A percentile compares a stretch with the other conserved stretches of the same genome.
phyloP scores from a whole-genome alignment of 805 yeast genomes.

The Starmerella apicola region DNA sequence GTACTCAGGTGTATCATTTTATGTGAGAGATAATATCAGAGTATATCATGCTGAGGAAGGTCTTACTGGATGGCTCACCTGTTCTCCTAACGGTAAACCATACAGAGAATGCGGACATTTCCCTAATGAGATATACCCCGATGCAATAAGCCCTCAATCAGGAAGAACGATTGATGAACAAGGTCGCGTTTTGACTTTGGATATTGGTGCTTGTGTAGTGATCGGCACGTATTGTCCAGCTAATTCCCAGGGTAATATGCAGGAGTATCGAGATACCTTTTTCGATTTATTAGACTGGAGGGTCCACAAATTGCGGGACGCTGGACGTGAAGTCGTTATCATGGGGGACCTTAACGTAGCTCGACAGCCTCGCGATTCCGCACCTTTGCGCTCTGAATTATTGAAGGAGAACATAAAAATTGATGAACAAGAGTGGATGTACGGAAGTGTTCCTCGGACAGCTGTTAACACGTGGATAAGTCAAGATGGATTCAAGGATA shows the following conservation, averaged over 20 bases:
- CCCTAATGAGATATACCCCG: slow-evolving; percentile 9
- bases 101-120: slow-evolving; percentile 6
- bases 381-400: slow-evolving; percentile 46
- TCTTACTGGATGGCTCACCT: slow-evolving; percentile 48
- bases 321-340: slow-evolving; percentile 59
- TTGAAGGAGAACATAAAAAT: slow-evolving; percentile 22
- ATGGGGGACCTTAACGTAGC: slow-evolving; percentile 86
- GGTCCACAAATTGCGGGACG: slow-evolving; percentile 37
- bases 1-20: slow-evolving; percentile 85
- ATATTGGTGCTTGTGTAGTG: slow-evolving; percentile 38
- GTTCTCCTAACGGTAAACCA: slow-evolving; percentile 4
- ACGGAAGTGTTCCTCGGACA: slow-evolving; percentile 32
- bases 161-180: slow-evolving; percentile 55
- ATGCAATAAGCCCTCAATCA: slow-evolving; percentile 43
- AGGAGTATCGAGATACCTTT: slow-evolving; percentile 48
- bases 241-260: slow-evolving; percentile 58
- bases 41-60: slow-evolving; percentile 84
- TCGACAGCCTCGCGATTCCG: slow-evolving; percentile 70
- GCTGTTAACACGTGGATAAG: slow-evolving; percentile 39
- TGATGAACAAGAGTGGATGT: slow-evolving; percentile 26
- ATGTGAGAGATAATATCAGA: slow-evolving; percentile 40
- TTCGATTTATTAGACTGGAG: slow-evolving; percentile 49
- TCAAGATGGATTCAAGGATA: slow-evolving; percentile 24
- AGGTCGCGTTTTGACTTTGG: slow-evolving; percentile 71
- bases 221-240: slow-evolving; percentile 79